Percentiles rank a stretch among this genome's conserved stretches.
Evolutionary conservation across 495 filamentous ascomycete genomes (phyloP).

Genomic region (Ramalina peruviana): DNA sequence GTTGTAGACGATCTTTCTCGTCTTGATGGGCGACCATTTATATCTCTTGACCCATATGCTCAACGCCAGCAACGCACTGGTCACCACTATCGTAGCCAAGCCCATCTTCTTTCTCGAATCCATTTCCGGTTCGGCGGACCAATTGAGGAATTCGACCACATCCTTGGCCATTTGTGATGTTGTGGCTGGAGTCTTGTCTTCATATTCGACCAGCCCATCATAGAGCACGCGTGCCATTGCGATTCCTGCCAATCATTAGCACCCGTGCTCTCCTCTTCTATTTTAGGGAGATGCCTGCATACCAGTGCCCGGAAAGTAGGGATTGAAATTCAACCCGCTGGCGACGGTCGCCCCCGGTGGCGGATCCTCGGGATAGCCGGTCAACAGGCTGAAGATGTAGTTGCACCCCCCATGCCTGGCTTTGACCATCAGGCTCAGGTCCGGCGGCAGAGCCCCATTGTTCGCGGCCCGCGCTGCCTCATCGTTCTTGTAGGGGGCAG

Average conservation of each 20-base stretch:
- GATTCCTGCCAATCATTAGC: constrained; percentile 44
- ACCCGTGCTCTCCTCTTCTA: neutral
- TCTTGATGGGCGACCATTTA: constrained; percentile 95
- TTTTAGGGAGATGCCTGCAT: neutral
- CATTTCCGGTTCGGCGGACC: constrained; percentile 97
- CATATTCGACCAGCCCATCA: constrained; percentile 96
- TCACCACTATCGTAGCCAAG: constrained; percentile 75
- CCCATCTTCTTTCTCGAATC: constrained; percentile 99
- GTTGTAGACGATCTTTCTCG: constrained; percentile 80
- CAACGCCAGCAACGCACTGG: constrained; percentile 63
- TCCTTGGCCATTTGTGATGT: constrained; percentile 99
- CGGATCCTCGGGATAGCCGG: constrained; percentile 96
- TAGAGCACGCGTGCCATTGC: constrained; percentile 98
- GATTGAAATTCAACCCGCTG: constrained; percentile 96
- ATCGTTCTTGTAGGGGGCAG: constrained; percentile 91
- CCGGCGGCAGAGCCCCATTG: constrained; percentile 92
- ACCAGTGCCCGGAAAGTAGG: constrained; percentile 96
- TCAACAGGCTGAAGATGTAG: constrained; percentile 94
- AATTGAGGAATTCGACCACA: constrained; percentile 96
- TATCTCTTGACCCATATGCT: constrained; percentile 98
- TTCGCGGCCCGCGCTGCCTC: constrained; percentile 97
- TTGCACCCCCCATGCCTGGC: constrained; percentile 94
- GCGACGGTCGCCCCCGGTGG: constrained; percentile 72
- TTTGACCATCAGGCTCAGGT: constrained; percentile 97
- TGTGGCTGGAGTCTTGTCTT: constrained; percentile 86